Percentiles rank a stretch among this genome's conserved stretches.
These are phyloP conservation scores for Grigorovia transvaalensis DNA, from an alignment of 805 yeast species.

Conservation along the genomic window DNA sequence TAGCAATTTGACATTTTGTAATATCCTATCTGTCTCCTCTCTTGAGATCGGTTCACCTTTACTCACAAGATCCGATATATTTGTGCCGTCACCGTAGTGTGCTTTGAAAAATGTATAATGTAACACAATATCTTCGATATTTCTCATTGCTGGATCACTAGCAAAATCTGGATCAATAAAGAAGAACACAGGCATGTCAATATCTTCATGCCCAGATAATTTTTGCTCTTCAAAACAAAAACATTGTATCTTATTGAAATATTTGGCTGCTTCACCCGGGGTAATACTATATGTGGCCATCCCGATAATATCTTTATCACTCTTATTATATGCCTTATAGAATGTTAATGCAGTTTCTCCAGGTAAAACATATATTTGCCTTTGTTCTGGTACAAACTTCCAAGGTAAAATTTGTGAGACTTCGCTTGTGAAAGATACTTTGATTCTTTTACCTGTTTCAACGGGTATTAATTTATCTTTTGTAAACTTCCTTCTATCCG, in stretches of 20 bases:
- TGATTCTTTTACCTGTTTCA: slow-evolving; percentile 68
- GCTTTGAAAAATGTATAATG: slow-evolving; percentile 85
- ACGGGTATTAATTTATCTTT: slow-evolving; percentile 84
- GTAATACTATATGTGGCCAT: slow-evolving; percentile 97
- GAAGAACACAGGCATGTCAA: slow-evolving; percentile 97
- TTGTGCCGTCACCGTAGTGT: slow-evolving; percentile 34
- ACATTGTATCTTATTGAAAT: slow-evolving; percentile 94
- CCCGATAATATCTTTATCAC: slow-evolving; percentile 87
- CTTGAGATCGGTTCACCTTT: slow-evolving; percentile 8
- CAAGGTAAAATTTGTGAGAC: slow-evolving; percentile 87
- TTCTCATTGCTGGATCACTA: slow-evolving; percentile 83
- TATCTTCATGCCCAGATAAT: slow-evolving; percentile 90
- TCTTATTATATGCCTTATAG: slow-evolving; percentile 78
- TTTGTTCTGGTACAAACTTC: slow-evolving; percentile 89
- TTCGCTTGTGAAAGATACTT: slow-evolving; percentile 84
- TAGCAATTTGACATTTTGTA: slow-evolving; percentile 11
- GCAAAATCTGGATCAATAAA: slow-evolving; percentile 95
- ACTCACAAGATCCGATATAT: slow-evolving; percentile 20
- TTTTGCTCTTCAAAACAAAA: slow-evolving; percentile 97
- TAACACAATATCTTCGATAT: slow-evolving; percentile 77
- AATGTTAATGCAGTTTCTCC: slow-evolving; percentile 97
- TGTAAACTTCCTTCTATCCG: slow-evolving; percentile 70
- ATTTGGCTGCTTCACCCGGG: slow-evolving; percentile 93
- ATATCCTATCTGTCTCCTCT: slow-evolving; percentile 10
- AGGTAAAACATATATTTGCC: slow-evolving; percentile 85